phyloP scores from a whole-genome alignment of 148 eudicot genomes.

The Vaccinium macrocarpon region DNA sequence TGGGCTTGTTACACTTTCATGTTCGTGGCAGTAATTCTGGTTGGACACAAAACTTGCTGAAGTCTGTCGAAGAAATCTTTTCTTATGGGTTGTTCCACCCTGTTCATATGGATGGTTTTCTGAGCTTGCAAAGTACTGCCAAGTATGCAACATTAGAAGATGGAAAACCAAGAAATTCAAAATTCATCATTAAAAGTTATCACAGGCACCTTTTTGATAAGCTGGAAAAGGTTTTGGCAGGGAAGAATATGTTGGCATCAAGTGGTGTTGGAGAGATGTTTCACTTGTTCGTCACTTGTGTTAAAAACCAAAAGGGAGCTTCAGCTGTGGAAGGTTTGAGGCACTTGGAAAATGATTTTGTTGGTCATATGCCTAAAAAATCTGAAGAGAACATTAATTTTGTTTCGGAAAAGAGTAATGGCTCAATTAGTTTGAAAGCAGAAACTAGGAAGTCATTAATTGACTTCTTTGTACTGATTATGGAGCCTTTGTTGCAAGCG shows the following conservation, averaged over 20 bases:
- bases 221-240: constrained; percentile 51
- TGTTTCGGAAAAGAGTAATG: constrained; percentile 29
- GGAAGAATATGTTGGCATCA: constrained; percentile 55
- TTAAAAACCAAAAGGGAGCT: constrained; percentile 57
- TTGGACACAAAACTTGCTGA: constrained; percentile 34
- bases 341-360: constrained; percentile 23
- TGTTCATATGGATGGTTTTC: constrained; percentile 78
- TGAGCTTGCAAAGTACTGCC: constrained; percentile 56
- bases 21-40: constrained; percentile 21
- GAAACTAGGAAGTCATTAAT: constrained; percentile 58
- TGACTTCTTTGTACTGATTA: constrained; percentile 69
- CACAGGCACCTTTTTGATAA: constrained; percentile 88
- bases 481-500: constrained; percentile 64
- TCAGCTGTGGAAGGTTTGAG: constrained; percentile 30
- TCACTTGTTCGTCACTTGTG: constrained; percentile 53
- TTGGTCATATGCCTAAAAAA: constrained; percentile 24
- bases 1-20: constrained; percentile 38
- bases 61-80: constrained; percentile 54
- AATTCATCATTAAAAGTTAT: constrained; percentile 64
- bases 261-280: constrained; percentile 72
- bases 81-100: constrained; percentile 84
- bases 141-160: constrained; percentile 52
- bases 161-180: constrained; percentile 35
- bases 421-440: constrained; percentile 28
- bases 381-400: constrained; percentile 14